Base-by-base conservation (phyloP, 2,329 filamentous ascomycete species). In the Colletotrichum sp. region DNA sequence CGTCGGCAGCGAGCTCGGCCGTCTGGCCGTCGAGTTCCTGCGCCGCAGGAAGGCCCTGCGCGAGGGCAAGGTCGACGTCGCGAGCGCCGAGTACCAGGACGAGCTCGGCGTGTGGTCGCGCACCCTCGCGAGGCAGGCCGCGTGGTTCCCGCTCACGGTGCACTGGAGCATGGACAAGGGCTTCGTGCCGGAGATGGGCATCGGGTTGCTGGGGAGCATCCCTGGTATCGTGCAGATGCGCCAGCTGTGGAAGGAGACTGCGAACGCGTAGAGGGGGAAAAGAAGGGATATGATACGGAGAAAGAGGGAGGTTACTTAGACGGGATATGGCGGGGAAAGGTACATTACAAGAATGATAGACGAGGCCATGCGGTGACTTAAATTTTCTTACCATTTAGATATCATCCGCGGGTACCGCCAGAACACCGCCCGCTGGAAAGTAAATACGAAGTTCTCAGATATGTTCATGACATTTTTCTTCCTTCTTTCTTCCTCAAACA, bases 81-180 rank as follows among this genome's bases (percentile, higher is more conserved):
- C 80, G 71, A 82, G 83, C 77, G 82, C 76, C 65, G 85, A 84
- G 80, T 85, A 86, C 74, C 86, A 84, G 78, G 83, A 81, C 59
- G 90, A 89, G 84, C 78, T 78, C 57, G 80, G 77, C 15, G 81
- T 85, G 74, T 95, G 90, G 90, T 92, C 89, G 87, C 91, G 89
- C 80, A 90, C 92, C 79, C 84, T 96, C 67, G 86, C 91, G 24
- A 89, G 92, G 55, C 95, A 95, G 83, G 80, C 91, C 75, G 92
- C 93, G 36, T 98, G 94, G 91, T 91, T 94, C 70, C 95, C 96
- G 36, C 86, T 98, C 81, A 96, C 94, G 75, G 80, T 96, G 31
- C 95, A 98, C 85, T 98, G 94, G 93, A 93, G 94, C 79, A 82
- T 93, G 54, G 91, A 94, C 74, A 86, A 90, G 70, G 94, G 94